Base-by-base conservation (phyloP, 306 rosid species). In the Sicyos edulis region DNA sequence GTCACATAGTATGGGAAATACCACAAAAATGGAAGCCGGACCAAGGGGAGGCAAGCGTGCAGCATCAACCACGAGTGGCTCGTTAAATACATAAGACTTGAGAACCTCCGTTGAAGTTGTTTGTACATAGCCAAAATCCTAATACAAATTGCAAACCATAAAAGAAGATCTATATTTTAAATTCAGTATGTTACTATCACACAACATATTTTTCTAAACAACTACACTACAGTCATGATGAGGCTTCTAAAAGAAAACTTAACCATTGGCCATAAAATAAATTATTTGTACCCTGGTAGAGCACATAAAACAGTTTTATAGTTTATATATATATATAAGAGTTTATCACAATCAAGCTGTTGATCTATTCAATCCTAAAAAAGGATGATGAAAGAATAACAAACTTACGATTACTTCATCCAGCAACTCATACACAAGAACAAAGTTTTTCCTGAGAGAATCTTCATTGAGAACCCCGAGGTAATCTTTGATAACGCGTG, bases 91-190 rank as follows among this genome's bases (percentile, higher is more conserved):
- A 74, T 82, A 91, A 0, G 92, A 93, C 85, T 93, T 90, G 84
- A 90, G 80, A 78, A 90, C 83, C 83, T 90, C 97, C 14, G 98
- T 93, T 69, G 98, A 90, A n/a, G 98, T 93, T 21, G 92, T 93
- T 85, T 90, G 92, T 54, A 73, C 95, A 83, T 84, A 93, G 61
- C 97, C 98, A 71, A 93, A 93, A 80, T 93, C 98, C 98, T 93
- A 70, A 47, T 55, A 78, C 55, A 78, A 70, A 81, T 32, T 3
- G 4, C 78, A 45, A 60, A 66, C 54, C 52, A 77, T 76, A 72
- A 45, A 76, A 56, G 3, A 70, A 17, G 54, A 76, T 57, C 54
- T 19, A 55, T 44, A 17, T 17, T n/a, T 42, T 40, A 64, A 44
- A 19, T 47, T 67, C 13, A 45, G 29, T 2, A 2, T 45, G 26